These are phyloP conservation scores for Yarrowia alimentaria DNA, from an alignment of 805 yeast species.

Conservation along the genomic window DNA sequence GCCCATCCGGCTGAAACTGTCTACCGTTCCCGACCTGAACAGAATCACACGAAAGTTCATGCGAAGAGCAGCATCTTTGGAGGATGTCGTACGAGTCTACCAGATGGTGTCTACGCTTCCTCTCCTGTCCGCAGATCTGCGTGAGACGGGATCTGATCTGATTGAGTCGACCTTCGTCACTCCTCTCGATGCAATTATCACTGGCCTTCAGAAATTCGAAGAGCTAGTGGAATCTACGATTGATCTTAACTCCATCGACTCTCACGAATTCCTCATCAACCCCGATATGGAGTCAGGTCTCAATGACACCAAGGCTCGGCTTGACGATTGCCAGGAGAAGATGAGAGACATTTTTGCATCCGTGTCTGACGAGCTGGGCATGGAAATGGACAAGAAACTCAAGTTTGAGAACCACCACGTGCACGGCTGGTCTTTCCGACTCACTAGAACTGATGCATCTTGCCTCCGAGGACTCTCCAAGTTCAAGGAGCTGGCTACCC, in stretches of 20 bases:
- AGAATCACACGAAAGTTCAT: slow-evolving; percentile 68
- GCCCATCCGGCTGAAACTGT: slow-evolving; percentile 55
- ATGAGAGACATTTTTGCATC: slow-evolving; percentile 47
- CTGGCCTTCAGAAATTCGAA: slow-evolving; percentile 62
- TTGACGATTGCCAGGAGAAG: slow-evolving; percentile 53
- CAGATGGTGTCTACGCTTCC: slow-evolving; percentile 75
- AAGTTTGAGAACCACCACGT: slow-evolving; percentile 83
- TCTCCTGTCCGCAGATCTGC: slow-evolving; percentile 56
- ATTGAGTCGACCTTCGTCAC: slow-evolving; percentile 54
- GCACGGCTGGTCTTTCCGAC: slow-evolving; percentile 93
- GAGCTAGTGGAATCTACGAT: slow-evolving; percentile 91
- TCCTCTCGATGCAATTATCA: slow-evolving; percentile 39
- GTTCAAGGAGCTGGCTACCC: slow-evolving; percentile 81
- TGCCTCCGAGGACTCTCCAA: slow-evolving; percentile 61
- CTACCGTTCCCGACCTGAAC: slow-evolving; percentile 78
- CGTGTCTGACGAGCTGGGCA: slow-evolving; percentile 69
- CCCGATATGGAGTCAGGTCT: slow-evolving; percentile 87
- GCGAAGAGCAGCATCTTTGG: slow-evolving; percentile 59
- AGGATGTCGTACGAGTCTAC: slow-evolving; percentile 85
- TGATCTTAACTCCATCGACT: slow-evolving; percentile 77
- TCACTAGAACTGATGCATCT: slow-evolving; percentile 83
- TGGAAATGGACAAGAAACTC: slow-evolving; percentile 83
- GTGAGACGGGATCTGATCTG: slow-evolving; percentile 42
- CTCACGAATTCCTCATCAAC: slow-evolving; percentile 78
- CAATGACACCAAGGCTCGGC: slow-evolving; percentile 54